phyloP scores from a whole-genome alignment of 23 red algal genomes.

The Gracilaria domingensis region DNA sequence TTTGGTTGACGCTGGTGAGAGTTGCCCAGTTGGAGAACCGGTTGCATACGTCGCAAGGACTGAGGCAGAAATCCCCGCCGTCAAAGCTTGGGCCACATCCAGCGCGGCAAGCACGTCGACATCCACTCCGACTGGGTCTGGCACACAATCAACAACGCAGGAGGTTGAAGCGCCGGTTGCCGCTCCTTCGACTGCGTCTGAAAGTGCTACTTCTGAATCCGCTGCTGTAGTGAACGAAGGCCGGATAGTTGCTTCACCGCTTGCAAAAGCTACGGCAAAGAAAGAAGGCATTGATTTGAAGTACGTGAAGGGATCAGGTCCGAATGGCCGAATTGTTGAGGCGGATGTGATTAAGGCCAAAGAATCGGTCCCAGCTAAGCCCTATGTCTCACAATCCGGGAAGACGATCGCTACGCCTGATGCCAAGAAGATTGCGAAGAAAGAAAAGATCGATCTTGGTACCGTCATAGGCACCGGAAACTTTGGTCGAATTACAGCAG shows the following conservation, averaged over 20 bases:
- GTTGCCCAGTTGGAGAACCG: conserved; percentile 64
- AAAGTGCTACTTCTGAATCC: conserved; percentile 5
- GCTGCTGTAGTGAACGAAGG: conserved; percentile 69
- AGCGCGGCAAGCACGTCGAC: background rate
- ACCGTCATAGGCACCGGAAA: conserved; percentile 79
- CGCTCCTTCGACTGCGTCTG: conserved; percentile 24
- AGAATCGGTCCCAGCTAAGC: background rate
- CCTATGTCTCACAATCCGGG: conserved; percentile 44
- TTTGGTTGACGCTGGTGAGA: conserved; percentile 63
- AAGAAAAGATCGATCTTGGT: conserved; percentile 81
- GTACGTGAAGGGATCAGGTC: conserved; percentile 78
- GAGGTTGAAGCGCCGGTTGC: conserved; percentile 4
- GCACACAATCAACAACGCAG: conserved; percentile 16
- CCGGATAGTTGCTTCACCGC: conserved; percentile 87
- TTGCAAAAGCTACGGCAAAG: conserved; percentile 86
- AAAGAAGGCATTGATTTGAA: conserved; percentile 80
- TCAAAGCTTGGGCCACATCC: conserved; percentile 84
- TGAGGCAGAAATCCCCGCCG: conserved; percentile 75
- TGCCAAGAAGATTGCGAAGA: conserved; percentile 92
- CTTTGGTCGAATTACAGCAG: conserved; percentile 90
- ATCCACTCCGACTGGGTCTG: background rate
- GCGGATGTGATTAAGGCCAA: conserved; percentile 69
- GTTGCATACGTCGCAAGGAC: conserved; percentile 82
- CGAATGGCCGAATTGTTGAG: conserved; percentile 80
- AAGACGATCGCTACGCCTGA: conserved; percentile 84